Evolutionary conservation across 805 yeast genomes (phyloP).

Genomic region (Teunomyces kruisii): DNA sequence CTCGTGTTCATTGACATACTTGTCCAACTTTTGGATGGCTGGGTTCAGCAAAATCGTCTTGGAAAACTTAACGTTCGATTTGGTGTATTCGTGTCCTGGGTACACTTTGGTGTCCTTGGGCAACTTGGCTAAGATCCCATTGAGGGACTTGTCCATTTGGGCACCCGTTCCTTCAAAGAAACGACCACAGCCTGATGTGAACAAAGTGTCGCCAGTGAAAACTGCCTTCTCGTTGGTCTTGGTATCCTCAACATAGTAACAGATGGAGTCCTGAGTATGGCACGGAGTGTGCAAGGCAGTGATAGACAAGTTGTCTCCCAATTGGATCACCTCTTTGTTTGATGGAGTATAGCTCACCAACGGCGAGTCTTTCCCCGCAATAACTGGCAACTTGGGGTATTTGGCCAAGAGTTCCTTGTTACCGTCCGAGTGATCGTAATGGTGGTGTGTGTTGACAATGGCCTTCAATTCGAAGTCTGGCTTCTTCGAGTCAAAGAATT

Average conservation of each 20-base stretch:
- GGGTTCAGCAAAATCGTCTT: slow-evolving; percentile 55
- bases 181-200: slow-evolving; percentile 93
- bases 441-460: slow-evolving; percentile 95
- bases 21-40: slow-evolving; percentile 55
- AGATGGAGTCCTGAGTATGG: slow-evolving; percentile 94
- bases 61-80: slow-evolving; percentile 76
- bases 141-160: slow-evolving; percentile 77
- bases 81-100: slow-evolving; percentile 97
- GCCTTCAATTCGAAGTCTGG: slow-evolving; percentile 57
- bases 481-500: slow-evolving; percentile 44
- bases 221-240: slow-evolving; percentile 66
- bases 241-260: slow-evolving; percentile 74
- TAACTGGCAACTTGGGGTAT: slow-evolving; percentile 56
- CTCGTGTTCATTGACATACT: slow-evolving; percentile 55
- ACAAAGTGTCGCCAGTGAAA: slow-evolving; percentile 94
- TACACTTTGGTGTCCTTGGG: slow-evolving; percentile 74
- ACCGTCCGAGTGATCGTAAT: slow-evolving; percentile 92
- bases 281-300: slow-evolving; percentile 94
- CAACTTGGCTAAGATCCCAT: slow-evolving; percentile 53
- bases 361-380: slow-evolving; percentile 85
- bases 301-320: slow-evolving; percentile 65
- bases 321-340: slow-evolving; percentile 56
- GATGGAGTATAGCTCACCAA: slow-evolving; percentile 68
- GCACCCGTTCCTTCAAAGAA: slow-evolving; percentile 88
- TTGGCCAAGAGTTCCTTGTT: slow-evolving; percentile 48